Conservation (phyloP, 306 rosid species). For the Dalbergia oliveri region DNA sequence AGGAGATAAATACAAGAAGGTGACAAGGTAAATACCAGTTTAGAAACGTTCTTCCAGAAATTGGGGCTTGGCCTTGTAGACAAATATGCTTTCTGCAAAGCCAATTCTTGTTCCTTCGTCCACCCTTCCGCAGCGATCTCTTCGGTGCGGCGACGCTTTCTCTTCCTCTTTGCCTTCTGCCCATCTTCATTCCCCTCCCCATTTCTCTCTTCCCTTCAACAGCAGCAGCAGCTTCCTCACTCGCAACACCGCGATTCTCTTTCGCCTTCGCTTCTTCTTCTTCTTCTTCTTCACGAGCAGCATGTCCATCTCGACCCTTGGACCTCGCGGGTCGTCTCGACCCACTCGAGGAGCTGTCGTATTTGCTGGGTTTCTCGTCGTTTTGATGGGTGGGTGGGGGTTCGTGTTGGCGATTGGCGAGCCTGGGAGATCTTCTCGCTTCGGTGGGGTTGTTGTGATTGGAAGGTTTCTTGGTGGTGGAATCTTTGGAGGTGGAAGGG, state of each 20-base stretch:
- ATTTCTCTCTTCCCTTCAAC: conserved; percentile 23
- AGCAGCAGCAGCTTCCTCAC: neutral
- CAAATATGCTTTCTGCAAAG: conserved; percentile 71
- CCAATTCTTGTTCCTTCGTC: conserved; percentile 81
- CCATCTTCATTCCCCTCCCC: conserved; percentile 16
- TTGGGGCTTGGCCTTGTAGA: conserved; percentile 77
- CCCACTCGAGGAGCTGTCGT: neutral
- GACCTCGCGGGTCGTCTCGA: conserved; percentile 17
- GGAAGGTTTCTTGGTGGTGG: conserved; percentile 23
- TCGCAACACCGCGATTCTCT: conserved; percentile 8
- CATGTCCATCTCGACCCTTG: neutral
- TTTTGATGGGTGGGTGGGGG: neutral
- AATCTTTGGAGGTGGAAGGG: conserved; percentile 4
- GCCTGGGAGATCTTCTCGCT: conserved; percentile 54
- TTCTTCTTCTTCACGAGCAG: conserved; percentile 17
- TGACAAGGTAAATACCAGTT: conserved; percentile 58
- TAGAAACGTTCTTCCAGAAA: conserved; percentile 93
- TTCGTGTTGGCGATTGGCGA: conserved; percentile 20
- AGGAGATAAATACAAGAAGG: neutral
- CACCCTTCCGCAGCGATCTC: conserved; percentile 57
- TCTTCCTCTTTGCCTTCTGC: conserved; percentile 61
- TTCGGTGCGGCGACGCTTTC: conserved; percentile 52
- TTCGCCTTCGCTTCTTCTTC: conserved; percentile 18
- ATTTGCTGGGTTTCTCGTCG: conserved; percentile 31
- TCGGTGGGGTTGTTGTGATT: neutral